These are phyloP conservation scores for Digitaria exilis DNA, from an alignment of 202 grass and related monocot genomes.

Conservation along the genomic window DNA sequence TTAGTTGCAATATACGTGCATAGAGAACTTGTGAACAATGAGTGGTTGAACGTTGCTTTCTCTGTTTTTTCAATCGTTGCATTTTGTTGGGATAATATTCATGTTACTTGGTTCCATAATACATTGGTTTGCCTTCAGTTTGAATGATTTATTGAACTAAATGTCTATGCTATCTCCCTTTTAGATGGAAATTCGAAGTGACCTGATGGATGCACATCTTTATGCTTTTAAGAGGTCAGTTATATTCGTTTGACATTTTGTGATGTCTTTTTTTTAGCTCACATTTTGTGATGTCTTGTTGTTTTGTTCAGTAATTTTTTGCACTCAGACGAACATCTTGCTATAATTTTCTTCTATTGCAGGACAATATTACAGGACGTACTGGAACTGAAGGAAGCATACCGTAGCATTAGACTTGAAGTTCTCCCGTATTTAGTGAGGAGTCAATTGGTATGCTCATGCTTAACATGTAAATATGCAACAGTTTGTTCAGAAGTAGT, in stretches of 20 bases:
- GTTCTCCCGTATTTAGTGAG: conserved; percentile 90
- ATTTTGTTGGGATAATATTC: conserved; percentile 1
- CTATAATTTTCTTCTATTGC: conserved; percentile 34
- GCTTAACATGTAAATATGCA: conserved; percentile 24
- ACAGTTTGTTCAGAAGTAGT: conserved; percentile 8
- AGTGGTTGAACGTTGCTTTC: background rate
- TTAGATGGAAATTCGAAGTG: conserved; percentile 97
- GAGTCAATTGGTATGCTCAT: conserved; percentile 79
- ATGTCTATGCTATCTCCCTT: conserved; percentile 35
- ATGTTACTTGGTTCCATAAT: conserved; percentile 9
- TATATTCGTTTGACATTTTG: conserved; percentile 18
- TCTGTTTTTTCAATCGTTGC: background rate
- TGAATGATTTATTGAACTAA: conserved; percentile 28
- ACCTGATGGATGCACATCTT: conserved; percentile 97
- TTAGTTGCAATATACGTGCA: conserved; percentile 5
- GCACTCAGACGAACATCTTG: background rate
- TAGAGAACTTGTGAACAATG: background rate
- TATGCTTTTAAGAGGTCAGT: conserved; percentile 97
- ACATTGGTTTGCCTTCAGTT: background rate
- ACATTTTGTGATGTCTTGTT: no score
- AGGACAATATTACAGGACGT: conserved; percentile 85
- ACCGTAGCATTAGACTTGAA: conserved; percentile 85
- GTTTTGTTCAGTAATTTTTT: background rate
- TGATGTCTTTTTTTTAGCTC: no score
- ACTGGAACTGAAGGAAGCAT: conserved; percentile 79